Conservation (phyloP, 202 grass and related monocot genomes). For the Panicum hallii region DNA sequence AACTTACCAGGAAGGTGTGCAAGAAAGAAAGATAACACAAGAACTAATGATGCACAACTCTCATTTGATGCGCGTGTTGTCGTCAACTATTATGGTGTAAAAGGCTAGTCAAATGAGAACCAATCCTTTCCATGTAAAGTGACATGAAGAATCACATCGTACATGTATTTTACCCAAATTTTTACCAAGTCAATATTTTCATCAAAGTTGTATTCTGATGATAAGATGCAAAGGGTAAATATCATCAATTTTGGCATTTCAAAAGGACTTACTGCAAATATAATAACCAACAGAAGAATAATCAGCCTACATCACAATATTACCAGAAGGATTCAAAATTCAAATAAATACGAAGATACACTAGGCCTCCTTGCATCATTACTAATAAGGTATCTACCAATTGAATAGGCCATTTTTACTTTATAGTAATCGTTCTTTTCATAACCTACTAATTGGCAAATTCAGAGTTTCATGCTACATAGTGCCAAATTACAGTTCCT, state of each 20-base stretch:
- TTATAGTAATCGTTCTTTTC: not conserved
- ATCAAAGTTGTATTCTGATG: not conserved
- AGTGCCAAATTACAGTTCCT: not conserved
- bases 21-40: constrained; percentile 16
- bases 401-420: not conserved
- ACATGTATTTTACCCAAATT: not conserved
- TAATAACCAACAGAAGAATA: not conserved
- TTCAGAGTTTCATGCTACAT: not conserved
- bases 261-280: not conserved
- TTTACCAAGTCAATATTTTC: not conserved
- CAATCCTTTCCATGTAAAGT: not conserved
- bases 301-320: not conserved
- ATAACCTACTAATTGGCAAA: not conserved
- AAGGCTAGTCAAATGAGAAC: not conserved
- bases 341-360: constrained; percentile 15
- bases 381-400: not conserved
- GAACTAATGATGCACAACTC: not conserved
- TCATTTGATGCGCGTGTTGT: not conserved
- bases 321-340: not conserved
- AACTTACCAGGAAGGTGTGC: constrained; percentile 1
- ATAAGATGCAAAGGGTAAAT: not conserved
- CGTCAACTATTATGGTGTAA: not conserved
- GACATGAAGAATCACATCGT: constrained; percentile 19
- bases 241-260: constrained; percentile 8
- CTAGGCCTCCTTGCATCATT: not conserved